Evolutionary conservation across 2,329 filamentous ascomycete species (phyloP).

Genomic region (Dendrostoma leiphaemia): DNA sequence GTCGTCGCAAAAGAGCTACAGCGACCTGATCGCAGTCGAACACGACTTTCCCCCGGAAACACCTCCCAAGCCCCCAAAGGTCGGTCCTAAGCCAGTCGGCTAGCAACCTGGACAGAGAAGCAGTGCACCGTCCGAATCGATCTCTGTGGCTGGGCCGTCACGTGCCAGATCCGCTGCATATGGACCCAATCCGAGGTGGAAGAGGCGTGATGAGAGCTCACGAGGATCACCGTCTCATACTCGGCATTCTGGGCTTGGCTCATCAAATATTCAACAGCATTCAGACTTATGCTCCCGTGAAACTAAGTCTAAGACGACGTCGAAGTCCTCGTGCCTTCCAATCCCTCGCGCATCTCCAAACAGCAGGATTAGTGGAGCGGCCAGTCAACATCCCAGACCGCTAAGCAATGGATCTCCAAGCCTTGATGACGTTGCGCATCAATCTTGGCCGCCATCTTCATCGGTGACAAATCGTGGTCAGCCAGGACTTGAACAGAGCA

Average conservation of each 20-base stretch:
- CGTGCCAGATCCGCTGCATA: neutral
- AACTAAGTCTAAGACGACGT: neutral
- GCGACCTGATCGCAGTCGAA: conserved; percentile 37
- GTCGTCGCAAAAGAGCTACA: conserved; percentile 28
- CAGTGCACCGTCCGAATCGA: conserved; percentile 8
- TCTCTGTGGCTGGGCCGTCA: neutral
- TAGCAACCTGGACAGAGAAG: conserved; percentile 8
- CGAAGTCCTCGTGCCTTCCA: neutral
- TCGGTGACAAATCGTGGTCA: neutral
- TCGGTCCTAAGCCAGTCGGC: conserved; percentile 24
- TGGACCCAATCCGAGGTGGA: neutral
- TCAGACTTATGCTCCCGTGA: neutral
- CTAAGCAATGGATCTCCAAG: neutral
- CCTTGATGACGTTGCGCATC: neutral
- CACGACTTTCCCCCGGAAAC: conserved; percentile 28
- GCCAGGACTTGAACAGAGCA: neutral
- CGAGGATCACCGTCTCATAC: neutral
- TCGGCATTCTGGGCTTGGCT: neutral
- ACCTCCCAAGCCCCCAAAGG: conserved; percentile 26
- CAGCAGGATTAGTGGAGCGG: neutral
- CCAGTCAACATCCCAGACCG: neutral
- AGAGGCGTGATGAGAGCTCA: neutral
- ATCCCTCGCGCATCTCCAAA: neutral
- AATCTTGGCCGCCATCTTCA: neutral
- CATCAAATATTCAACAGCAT: neutral